A percentile compares a stretch with the other conserved stretches of the same genome.
Conservation (phyloP, 108 stramenopile genomes). For the Pelagomonas calceolata region DNA sequence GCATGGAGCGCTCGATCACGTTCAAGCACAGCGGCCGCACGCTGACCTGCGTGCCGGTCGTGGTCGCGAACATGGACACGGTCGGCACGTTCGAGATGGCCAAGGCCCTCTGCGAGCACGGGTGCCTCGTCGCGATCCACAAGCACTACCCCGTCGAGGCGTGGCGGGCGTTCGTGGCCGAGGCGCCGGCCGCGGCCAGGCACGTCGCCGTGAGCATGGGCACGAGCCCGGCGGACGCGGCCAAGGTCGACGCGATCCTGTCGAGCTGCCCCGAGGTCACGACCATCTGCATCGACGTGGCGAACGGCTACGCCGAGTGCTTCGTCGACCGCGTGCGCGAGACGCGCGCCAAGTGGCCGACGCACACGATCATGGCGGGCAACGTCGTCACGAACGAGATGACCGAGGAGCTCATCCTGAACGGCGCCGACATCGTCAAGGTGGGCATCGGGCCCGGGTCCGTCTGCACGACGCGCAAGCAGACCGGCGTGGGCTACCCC, state of each 20-base stretch:
- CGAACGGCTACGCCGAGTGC: constrained; percentile 38
- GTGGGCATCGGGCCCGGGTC: constrained; percentile 39
- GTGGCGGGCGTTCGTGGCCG: constrained; percentile 13
- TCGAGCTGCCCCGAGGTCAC: constrained; percentile 7
- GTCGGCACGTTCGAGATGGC: constrained; percentile 39
- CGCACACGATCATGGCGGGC: constrained; percentile 35
- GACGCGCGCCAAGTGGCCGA: constrained; percentile 13
- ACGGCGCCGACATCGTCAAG: constrained; percentile 44
- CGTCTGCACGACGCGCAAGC: constrained; percentile 44
- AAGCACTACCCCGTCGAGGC: constrained; percentile 36
- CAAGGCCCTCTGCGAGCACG: constrained; percentile 13
- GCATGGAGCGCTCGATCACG: constrained; percentile 6
- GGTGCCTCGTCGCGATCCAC: constrained; percentile 26
- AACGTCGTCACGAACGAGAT: constrained; percentile 47
- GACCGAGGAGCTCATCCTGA: constrained; percentile 36
- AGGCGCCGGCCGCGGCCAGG: constrained; percentile 4
- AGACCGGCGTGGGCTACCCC: constrained; percentile 46
- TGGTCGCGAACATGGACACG: constrained; percentile 42
- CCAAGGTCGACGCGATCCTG: constrained; percentile 15
- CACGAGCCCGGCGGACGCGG: constrained; percentile 17
- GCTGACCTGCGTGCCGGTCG: constrained; percentile 32
- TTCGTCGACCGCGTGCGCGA: constrained; percentile 23
- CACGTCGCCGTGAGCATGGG: constrained; percentile 25
- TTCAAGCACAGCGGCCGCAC: constrained; percentile 16
- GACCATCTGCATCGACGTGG: constrained; percentile 39